Percentiles rank a stretch among this genome's conserved stretches.
These are phyloP conservation scores for Botryotinia globosa DNA, from an alignment of 2,329 filamentous ascomycete species.

Conservation along the genomic window DNA sequence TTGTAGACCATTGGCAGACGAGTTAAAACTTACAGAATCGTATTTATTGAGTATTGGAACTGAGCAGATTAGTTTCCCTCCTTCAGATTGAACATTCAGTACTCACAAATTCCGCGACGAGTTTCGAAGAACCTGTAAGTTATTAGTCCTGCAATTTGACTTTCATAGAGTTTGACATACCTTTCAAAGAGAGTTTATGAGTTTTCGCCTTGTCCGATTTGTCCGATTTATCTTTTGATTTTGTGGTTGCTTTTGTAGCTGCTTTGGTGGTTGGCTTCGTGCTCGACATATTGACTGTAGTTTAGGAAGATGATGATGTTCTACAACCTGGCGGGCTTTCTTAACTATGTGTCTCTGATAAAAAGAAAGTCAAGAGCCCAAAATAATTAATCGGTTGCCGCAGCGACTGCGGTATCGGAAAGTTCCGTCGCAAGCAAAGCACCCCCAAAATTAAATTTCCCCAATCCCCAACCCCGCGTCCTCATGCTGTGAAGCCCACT, in stretches of 20 bases:
- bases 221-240: conserved; percentile 43
- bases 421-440: conserved; percentile 12
- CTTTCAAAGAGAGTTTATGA: conserved; percentile 90
- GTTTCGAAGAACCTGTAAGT: conserved; percentile 65
- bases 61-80: conserved; percentile 38
- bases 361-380: conserved; percentile 14
- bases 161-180: conserved; percentile 47
- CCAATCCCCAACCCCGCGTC: conserved; percentile 7
- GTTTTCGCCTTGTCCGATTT: conserved; percentile 72
- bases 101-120: conserved; percentile 92
- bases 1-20: not conserved
- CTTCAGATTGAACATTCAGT: not conserved
- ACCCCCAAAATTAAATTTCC: conserved; percentile 6
- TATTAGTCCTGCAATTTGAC: conserved; percentile 36
- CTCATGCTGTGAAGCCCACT: conserved; percentile 19
- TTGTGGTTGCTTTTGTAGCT: conserved; percentile 23
- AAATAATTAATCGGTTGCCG: conserved; percentile 15
- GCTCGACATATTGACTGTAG: conserved; percentile 5
- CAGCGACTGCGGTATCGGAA: conserved; percentile 20
- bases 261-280: not conserved
- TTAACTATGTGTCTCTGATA: not conserved
- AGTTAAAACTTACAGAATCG: conserved; percentile 68
- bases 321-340: not conserved
- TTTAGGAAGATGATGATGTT: not conserved
- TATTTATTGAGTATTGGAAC: conserved; percentile 98